Evolutionary conservation across 2,329 filamentous ascomycete genomes (phyloP).

Genomic region (Ceratocystis albifundus): DNA sequence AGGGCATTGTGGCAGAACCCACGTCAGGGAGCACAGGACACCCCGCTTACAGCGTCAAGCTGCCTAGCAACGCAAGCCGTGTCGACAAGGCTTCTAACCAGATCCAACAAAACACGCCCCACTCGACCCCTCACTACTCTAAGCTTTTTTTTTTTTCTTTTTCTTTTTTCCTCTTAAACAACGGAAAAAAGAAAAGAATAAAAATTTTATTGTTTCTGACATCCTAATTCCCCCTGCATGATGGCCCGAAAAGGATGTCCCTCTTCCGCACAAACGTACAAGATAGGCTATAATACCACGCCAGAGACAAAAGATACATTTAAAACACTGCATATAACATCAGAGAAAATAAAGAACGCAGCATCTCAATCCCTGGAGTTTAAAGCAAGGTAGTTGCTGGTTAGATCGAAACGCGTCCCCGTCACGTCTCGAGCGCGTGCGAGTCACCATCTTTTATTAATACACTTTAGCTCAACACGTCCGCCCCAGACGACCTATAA

Average conservation of each 20-base stretch:
- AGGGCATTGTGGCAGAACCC: neutral
- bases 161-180: neutral
- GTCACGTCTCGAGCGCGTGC: neutral
- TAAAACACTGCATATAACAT: neutral
- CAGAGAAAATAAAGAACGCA: neutral
- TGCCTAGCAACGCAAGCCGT: constrained; percentile 9
- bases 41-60: neutral
- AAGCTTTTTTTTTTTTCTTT: neutral
- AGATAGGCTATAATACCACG: neutral
- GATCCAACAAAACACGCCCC: neutral
- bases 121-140: neutral
- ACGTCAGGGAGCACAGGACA: neutral
- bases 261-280: neutral
- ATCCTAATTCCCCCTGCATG: neutral
- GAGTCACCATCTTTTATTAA: constrained; percentile 1
- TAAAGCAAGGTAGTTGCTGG: neutral
- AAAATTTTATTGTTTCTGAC: neutral
- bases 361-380: neutral
- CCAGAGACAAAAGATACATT: neutral
- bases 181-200: neutral
- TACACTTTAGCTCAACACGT: neutral
- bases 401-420: constrained; percentile 2
- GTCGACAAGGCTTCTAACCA: neutral
- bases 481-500: neutral
- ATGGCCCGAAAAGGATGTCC: neutral